Percentiles rank a stretch among this genome's conserved stretches.
phyloP scores from a whole-genome alignment of 306 rosid genomes.

The Citrullus amarus region DNA sequence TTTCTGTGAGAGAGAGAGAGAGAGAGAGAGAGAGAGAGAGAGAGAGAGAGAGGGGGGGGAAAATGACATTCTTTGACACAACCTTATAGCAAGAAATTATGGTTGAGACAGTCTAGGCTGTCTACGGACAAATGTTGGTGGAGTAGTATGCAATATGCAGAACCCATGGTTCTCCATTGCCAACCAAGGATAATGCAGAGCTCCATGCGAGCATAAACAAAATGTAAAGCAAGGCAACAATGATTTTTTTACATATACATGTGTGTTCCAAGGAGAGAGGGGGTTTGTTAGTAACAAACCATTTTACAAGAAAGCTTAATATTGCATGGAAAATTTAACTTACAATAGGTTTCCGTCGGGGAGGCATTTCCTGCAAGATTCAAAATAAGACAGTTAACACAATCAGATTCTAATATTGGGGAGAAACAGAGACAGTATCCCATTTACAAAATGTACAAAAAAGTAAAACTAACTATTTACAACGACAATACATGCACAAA shows the following conservation, averaged over 20 bases:
- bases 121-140: neutral
- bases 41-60: neutral
- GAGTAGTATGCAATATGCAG: neutral
- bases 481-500: neutral
- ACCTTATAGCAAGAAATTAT: neutral
- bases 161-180: neutral
- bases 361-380: constrained; percentile 64
- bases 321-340: constrained; percentile 19
- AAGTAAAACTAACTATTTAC: neutral
- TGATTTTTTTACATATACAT: neutral
- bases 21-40: too few species aligned
- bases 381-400: neutral
- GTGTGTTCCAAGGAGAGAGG: neutral
- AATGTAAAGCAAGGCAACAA: neutral
- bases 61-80: neutral
- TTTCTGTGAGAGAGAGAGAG: too few species aligned
- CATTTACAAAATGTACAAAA: neutral
- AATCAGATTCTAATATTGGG: neutral
- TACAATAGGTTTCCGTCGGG: constrained; percentile 87
- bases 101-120: neutral
- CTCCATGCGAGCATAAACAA: neutral
- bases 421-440: neutral
- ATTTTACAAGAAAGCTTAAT: neutral
- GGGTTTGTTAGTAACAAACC: neutral
- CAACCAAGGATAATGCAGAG: neutral